These are phyloP conservation scores for Madurella fahalii DNA, from an alignment of 2,329 filamentous ascomycete species.

Conservation along the genomic window DNA sequence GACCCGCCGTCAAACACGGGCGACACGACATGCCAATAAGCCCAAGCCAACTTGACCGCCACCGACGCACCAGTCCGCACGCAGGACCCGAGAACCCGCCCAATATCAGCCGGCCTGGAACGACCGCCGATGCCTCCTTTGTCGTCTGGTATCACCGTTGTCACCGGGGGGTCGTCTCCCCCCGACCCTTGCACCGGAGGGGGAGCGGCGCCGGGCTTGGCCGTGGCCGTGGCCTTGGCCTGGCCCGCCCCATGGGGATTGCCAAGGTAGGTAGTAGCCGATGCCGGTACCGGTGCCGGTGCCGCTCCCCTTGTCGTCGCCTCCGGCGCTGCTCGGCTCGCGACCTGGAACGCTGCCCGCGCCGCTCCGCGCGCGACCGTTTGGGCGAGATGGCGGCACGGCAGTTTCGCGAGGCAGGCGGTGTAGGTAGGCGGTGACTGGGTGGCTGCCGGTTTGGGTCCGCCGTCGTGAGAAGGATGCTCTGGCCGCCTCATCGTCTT, in stretches of 20 bases:
- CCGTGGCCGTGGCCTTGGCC: constrained; percentile 8
- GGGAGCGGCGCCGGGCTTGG: neutral
- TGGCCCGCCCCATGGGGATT: constrained; percentile 7
- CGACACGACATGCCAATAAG: constrained; percentile 35
- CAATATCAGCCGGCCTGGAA: neutral
- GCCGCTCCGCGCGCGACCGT: constrained; percentile 27
- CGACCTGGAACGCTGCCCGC: constrained; percentile 20
- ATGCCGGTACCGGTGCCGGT: constrained; percentile 14
- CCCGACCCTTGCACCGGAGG: neutral
- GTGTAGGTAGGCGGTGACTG: constrained; percentile 29
- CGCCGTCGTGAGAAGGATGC: neutral
- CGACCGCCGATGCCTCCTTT: neutral
- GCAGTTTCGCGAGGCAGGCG: constrained; percentile 23
- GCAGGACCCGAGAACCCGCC: neutral
- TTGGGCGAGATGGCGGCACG: neutral
- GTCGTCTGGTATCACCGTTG: too few relatives aligned
- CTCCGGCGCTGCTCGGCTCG: neutral
- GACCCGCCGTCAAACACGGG: constrained; percentile 40
- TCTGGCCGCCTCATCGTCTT: constrained; percentile 21
- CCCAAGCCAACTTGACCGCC: constrained; percentile 9
- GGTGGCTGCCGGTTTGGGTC: constrained; percentile 1
- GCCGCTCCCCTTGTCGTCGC: neutral
- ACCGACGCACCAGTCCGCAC: constrained; percentile 10
- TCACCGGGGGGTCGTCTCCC: neutral
- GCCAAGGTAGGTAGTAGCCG: neutral